These are phyloP conservation scores for Pontederia crassipes DNA, from an alignment of 176 grass and related monocot genomes.

Conservation along the genomic window DNA sequence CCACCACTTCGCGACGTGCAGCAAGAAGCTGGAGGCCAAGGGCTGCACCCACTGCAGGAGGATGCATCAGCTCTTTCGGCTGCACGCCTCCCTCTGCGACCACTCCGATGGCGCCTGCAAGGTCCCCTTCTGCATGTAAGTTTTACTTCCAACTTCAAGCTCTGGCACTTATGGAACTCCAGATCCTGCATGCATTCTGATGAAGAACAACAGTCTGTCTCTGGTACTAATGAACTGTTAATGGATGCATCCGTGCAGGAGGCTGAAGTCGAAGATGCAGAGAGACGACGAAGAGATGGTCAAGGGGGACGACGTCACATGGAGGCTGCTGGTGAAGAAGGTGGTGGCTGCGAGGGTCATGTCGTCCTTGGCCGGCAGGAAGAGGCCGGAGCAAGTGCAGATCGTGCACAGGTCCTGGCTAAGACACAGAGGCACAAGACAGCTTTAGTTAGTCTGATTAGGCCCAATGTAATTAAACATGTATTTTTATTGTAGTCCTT, in stretches of 20 bases:
- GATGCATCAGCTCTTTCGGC: slow-evolving; percentile 44
- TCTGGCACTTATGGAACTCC: background rate
- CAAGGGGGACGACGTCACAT: slow-evolving; percentile 23
- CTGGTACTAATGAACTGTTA: slow-evolving; percentile 2
- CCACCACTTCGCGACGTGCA: slow-evolving; percentile 42
- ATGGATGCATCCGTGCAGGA: slow-evolving; percentile 18
- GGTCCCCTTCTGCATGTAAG: slow-evolving; percentile 56
- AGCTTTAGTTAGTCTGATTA: background rate
- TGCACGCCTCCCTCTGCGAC: slow-evolving; percentile 61
- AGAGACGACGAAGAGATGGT: slow-evolving; percentile 12
- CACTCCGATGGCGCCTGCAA: slow-evolving; percentile 19
- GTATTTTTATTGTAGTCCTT: too few relatives aligned
- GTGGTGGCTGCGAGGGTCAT: slow-evolving; percentile 42
- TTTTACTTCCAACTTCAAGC: too few relatives aligned
- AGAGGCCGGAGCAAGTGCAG: slow-evolving; percentile 34
- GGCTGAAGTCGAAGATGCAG: slow-evolving; percentile 46
- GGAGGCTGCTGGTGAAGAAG: slow-evolving; percentile 63
- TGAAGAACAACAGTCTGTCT: background rate
- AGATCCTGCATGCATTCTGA: background rate
- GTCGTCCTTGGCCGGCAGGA: slow-evolving; percentile 35
- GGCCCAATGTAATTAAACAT: too few relatives aligned
- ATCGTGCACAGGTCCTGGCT: slow-evolving; percentile 36
- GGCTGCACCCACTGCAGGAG: slow-evolving; percentile 51
- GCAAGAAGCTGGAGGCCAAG: slow-evolving; percentile 11
- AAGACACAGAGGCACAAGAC: slow-evolving; percentile 26